Base-by-base conservation (phyloP, 1,284 basidiomycete species). In the Earliella scabrosa region DNA sequence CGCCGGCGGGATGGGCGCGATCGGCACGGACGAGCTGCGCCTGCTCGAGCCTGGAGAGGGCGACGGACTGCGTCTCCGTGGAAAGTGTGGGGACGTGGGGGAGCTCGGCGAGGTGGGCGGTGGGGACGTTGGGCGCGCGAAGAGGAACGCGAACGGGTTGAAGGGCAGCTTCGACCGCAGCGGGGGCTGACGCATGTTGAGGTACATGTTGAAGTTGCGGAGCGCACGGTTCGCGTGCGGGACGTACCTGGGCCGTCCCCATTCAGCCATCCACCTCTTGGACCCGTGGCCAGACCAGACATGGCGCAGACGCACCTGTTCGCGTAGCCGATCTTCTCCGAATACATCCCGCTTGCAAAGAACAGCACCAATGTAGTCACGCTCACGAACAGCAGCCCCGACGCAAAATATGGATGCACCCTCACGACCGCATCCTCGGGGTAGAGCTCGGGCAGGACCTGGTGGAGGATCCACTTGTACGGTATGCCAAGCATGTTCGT, bases 301-400 rank as follows among this genome's bases (percentile, higher is more conserved):
- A n/a, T n/a, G n/a, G n/a, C n/a, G n/a, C n/a, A 35, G 21, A 55
- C 59, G 56, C 48, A 73, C 95, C 91, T 90, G 76, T 98, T 95
- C 9, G 97, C 95, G 68, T 98, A 98, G 0, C 87, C 90, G 64
- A 99, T 97, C 77, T 97, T 95, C 73, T 98, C 96, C 8, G 90
- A 83, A 68, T 98, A 98, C 85, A 97, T 91, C 8, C 97, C 97
- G 65, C 92, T 96, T 2, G 95, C 94, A 70, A 98, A 98, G 82
- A 99, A 98, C 35, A 99, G 82, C 29, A 92, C 86, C 8, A 98
- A 83, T 1, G 95, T 97, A 11, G 94, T 96, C 54, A 93, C 84
- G 24, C 89, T 86, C 40, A 97, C 92, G 57, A 95, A 90, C 13
- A 95, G 77, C 45, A 93, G 73, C 2, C 90, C 92, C 40, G 86